Conservation (phyloP, 2,329 filamentous ascomycete genomes). For the Madurella fahalii region DNA sequence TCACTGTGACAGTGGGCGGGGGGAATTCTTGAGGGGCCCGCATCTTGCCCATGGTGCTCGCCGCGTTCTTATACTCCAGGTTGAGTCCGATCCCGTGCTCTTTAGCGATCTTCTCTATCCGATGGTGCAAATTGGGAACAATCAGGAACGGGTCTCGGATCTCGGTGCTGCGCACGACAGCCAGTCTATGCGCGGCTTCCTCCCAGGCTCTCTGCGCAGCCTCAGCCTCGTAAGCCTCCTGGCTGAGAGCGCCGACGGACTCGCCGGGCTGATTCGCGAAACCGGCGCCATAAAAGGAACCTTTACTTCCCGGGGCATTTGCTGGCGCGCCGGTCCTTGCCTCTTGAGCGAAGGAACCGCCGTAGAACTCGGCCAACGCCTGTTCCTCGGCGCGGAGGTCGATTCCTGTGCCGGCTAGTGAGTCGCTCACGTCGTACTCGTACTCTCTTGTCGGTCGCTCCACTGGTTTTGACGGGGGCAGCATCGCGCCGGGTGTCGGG, state of each 20-base stretch:
- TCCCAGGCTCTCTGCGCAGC: constrained; percentile 52
- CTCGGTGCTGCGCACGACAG: constrained; percentile 61
- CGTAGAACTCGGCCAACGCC: constrained; percentile 66
- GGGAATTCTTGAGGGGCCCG: constrained; percentile 47
- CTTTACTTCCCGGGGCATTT: constrained; percentile 51
- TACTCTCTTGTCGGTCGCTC: constrained; percentile 60
- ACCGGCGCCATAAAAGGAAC: constrained; percentile 61
- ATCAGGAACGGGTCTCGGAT: constrained; percentile 70
- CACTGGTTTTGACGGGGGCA: constrained; percentile 56
- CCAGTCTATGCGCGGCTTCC: constrained; percentile 58
- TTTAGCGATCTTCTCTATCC: constrained; percentile 53
- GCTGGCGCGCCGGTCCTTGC: constrained; percentile 51
- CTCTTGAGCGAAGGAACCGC: constrained; percentile 41
- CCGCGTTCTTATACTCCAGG: constrained; percentile 47
- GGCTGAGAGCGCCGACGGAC: constrained; percentile 41
- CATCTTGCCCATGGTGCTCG: constrained; percentile 45
- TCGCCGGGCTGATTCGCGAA: constrained; percentile 60
- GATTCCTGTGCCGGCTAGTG: constrained; percentile 78
- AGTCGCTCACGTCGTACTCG: constrained; percentile 75
- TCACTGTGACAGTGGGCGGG: constrained; percentile 50
- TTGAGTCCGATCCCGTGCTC: constrained; percentile 56
- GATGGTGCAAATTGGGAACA: constrained; percentile 57
- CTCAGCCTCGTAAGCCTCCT: constrained; percentile 63
- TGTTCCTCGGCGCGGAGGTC: constrained; percentile 85
- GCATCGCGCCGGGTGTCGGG: constrained; percentile 42